phyloP scores from a whole-genome alignment of 441 rosid species.

The Gossypium gossypioides region DNA sequence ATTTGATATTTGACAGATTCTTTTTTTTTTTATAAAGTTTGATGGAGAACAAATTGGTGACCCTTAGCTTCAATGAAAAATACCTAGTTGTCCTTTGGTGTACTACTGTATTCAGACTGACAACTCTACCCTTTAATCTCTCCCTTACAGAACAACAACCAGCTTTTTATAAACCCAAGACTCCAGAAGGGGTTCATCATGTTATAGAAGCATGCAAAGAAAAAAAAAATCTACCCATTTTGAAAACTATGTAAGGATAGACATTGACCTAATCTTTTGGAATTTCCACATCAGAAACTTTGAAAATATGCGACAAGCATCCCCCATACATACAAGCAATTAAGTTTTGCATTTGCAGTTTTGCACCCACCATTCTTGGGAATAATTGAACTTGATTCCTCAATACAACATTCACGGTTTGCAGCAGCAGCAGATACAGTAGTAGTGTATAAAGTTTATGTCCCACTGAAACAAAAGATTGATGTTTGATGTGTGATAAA shows the following conservation, averaged over 20 bases:
- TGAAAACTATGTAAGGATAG: slow-evolving; percentile 11
- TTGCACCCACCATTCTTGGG: slow-evolving; percentile 14
- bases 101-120: slow-evolving; percentile 6
- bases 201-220: slow-evolving; percentile 35
- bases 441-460: background rate
- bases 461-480: slow-evolving; percentile 3
- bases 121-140: slow-evolving; percentile 18
- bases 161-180: slow-evolving; percentile 31
- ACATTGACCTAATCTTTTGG: slow-evolving; percentile 37
- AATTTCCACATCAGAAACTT: slow-evolving; percentile 24
- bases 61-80: slow-evolving; percentile 22
- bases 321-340: slow-evolving; percentile 8
- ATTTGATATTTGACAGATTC: slow-evolving; percentile 24
- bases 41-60: slow-evolving; percentile 28
- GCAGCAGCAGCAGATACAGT: background rate
- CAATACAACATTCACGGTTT: slow-evolving; percentile 20
- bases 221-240: slow-evolving; percentile 26
- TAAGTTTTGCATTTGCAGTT: too few species aligned
- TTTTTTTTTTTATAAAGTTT: slow-evolving; percentile 25
- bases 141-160: background rate
- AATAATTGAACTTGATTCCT: slow-evolving; percentile 45
- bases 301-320: slow-evolving; percentile 38
- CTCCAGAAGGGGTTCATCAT: slow-evolving; percentile 20
- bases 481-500: background rate
- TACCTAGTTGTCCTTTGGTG: slow-evolving; percentile 20